These are phyloP conservation scores for Paracamarosporium sp. DNA, from an alignment of 2,329 filamentous ascomycete species.

Conservation along the genomic window DNA sequence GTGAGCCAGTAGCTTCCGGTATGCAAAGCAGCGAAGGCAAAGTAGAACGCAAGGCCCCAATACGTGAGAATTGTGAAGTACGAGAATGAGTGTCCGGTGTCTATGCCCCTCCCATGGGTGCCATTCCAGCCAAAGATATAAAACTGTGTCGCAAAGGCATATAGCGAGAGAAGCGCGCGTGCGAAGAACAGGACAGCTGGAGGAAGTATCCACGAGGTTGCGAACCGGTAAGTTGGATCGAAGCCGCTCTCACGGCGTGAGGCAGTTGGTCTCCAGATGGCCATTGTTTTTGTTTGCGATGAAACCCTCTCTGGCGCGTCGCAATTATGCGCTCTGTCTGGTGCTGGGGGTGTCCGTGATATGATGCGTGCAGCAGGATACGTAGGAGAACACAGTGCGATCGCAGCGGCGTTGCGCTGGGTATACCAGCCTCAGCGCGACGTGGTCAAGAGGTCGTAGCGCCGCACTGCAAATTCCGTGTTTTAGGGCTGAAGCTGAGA, in stretches of 20 bases:
- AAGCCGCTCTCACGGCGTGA: conserved; percentile 39
- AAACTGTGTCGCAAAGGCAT: conserved; percentile 73
- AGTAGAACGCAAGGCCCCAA: conserved; percentile 85
- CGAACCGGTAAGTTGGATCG: conserved; percentile 68
- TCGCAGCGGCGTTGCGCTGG: background rate
- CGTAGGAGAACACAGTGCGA: background rate
- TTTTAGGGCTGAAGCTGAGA: conserved; percentile 9
- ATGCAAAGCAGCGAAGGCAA: conserved; percentile 70
- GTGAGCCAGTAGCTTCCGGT: conserved; percentile 67
- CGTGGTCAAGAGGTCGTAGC: background rate
- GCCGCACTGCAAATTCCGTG: conserved; percentile 1
- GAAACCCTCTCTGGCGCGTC: conserved; percentile 5
- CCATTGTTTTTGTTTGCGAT: conserved; percentile 25
- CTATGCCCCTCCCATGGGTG: conserved; percentile 56
- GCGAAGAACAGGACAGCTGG: conserved; percentile 67
- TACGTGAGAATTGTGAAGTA: conserved; percentile 85
- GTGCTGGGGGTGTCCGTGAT: background rate
- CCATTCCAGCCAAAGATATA: conserved; percentile 72
- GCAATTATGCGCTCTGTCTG: conserved; percentile 1
- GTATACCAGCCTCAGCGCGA: conserved; percentile 2
- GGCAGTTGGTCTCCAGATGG: conserved; percentile 29
- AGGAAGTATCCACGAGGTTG: conserved; percentile 81
- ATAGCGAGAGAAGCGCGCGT: conserved; percentile 63
- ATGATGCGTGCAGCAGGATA: background rate
- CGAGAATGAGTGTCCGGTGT: conserved; percentile 66